Evolutionary conservation across 495 filamentous ascomycete species (phyloP).

Genomic region (Daldinia vernicosa): DNA sequence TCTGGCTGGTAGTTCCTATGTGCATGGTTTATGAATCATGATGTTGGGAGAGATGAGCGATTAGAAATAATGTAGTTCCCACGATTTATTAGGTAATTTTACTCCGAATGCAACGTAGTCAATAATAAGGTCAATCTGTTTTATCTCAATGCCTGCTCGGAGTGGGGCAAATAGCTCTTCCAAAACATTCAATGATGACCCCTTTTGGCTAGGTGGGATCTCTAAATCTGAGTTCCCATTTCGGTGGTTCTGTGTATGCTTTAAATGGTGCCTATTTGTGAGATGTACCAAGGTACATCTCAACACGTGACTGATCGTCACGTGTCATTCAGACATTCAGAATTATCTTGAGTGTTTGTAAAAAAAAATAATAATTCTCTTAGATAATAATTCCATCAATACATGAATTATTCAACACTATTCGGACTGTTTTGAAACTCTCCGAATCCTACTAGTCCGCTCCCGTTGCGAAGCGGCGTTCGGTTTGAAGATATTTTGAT

Average conservation of each 20-base stretch:
- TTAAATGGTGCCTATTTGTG: constrained; percentile 27
- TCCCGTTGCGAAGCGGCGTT: constrained; percentile 26
- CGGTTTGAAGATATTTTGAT: constrained; percentile 5
- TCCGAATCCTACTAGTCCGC: constrained; percentile 28
- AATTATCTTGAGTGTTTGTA: no score
- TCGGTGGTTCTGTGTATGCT: constrained; percentile 3
- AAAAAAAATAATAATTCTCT: no score
- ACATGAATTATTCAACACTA: no score
- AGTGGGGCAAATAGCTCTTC: constrained; percentile 19
- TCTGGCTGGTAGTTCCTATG: neutral
- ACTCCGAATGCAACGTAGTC: neutral
- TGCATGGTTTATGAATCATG: neutral
- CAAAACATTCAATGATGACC: constrained; percentile 8
- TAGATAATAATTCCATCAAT: no score
- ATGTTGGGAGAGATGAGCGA: neutral
- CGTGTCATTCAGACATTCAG: no score
- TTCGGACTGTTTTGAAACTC: constrained; percentile 12
- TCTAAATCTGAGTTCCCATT: constrained; percentile 15
- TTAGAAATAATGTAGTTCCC: neutral
- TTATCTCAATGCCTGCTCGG: neutral
- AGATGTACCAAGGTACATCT: no score
- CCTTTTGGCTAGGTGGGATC: constrained; percentile 13
- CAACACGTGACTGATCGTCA: no score
- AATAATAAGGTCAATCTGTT: neutral
- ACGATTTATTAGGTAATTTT: neutral